Evolutionary conservation across 2,329 filamentous ascomycete genomes (phyloP).

Genomic region (Beauveria bassiana): DNA sequence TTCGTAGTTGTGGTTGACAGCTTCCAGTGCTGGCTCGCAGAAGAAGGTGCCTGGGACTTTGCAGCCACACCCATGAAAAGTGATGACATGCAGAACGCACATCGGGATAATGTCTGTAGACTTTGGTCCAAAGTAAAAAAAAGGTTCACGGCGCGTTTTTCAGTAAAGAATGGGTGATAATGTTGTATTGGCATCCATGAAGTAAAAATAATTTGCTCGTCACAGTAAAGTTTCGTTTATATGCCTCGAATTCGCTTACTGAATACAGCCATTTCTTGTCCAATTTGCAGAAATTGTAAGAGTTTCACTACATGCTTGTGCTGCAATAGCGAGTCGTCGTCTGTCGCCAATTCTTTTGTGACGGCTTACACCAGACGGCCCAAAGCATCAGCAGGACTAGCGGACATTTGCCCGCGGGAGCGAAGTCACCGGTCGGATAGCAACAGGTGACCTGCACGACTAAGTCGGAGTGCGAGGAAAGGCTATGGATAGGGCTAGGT

Average conservation of each 20-base stretch:
- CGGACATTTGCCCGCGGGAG: neutral
- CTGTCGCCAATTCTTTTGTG: neutral
- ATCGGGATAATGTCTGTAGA: neutral
- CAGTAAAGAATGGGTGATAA: neutral
- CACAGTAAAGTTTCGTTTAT: neutral
- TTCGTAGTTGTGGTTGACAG: neutral
- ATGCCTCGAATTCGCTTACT: neutral
- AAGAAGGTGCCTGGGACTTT: neutral
- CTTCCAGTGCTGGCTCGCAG: neutral
- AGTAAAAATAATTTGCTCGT: neutral
- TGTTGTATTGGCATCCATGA: neutral
- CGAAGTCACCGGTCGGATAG: neutral
- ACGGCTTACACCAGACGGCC: neutral
- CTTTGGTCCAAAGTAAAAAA: neutral
- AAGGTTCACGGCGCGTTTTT: too few relatives aligned
- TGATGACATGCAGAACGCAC: neutral
- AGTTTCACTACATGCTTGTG: neutral
- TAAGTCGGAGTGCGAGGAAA: neutral
- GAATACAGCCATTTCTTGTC: neutral
- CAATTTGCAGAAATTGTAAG: neutral
- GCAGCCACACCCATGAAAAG: constrained; percentile 5
- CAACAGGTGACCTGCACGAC: neutral
- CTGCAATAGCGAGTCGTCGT: neutral
- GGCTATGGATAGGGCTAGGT: neutral
- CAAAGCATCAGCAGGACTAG: neutral